Percentiles rank a stretch among this genome's conserved stretches.
Evolutionary conservation across 2,329 filamentous ascomycete species (phyloP).

Genomic region (Trichoderma asperellum): DNA sequence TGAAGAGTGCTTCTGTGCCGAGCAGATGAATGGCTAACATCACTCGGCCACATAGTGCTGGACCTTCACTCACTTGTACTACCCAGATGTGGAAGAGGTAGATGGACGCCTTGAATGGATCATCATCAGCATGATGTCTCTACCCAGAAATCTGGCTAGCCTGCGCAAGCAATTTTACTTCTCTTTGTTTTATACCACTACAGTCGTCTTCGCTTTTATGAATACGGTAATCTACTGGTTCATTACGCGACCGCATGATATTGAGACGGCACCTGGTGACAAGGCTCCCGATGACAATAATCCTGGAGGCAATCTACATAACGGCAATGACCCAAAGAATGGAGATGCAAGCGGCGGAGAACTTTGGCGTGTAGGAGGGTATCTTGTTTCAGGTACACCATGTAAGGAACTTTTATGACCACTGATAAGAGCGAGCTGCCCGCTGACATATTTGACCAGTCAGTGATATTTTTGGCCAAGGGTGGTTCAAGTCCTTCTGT

Average conservation of each 20-base stretch:
- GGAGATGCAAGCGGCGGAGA: not conserved
- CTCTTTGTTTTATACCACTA: slow-evolving; percentile 54
- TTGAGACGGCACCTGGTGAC: slow-evolving; percentile 19
- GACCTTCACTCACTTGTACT: slow-evolving; percentile 57
- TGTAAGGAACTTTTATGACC: slow-evolving; percentile 9
- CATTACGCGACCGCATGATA: slow-evolving; percentile 42
- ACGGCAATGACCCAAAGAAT: not conserved
- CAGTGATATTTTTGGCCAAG: slow-evolving; percentile 53
- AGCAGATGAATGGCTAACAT: not conserved
- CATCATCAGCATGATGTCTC: slow-evolving; percentile 49
- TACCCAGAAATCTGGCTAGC: slow-evolving; percentile 48
- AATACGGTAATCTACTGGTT: slow-evolving; percentile 58
- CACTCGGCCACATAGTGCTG: slow-evolving; percentile 45
- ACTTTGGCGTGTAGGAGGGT: not conserved
- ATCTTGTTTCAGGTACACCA: slow-evolving; percentile 10
- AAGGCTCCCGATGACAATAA: not conserved
- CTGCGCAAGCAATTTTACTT: slow-evolving; percentile 53
- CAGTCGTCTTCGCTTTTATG: slow-evolving; percentile 53
- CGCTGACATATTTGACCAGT: slow-evolving; percentile 41
- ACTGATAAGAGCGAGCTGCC: not conserved
- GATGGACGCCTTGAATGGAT: slow-evolving; percentile 44
- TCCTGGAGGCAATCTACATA: not conserved
- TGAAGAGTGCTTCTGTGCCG: not conserved
- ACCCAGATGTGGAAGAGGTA: slow-evolving; percentile 47
- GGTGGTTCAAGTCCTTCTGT: slow-evolving; percentile 52